These are phyloP conservation scores for Yarrowia osloensis DNA, from an alignment of 805 yeast species.

Conservation along the genomic window DNA sequence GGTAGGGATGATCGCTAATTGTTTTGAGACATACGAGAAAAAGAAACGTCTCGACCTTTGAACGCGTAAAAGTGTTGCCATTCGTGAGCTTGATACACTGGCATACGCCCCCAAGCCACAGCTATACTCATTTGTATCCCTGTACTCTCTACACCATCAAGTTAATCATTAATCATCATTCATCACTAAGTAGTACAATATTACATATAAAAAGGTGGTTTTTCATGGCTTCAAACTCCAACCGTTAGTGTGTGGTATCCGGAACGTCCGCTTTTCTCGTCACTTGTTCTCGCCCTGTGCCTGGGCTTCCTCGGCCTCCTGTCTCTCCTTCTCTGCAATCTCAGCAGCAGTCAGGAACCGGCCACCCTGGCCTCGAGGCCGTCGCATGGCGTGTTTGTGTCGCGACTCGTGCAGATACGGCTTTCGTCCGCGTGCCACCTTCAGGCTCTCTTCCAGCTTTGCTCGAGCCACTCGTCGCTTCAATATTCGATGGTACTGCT, in stretches of 20 bases:
- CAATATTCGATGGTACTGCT: slow-evolving; percentile 91
- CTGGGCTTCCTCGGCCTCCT: slow-evolving; percentile 38
- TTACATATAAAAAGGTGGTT: slow-evolving; percentile 24
- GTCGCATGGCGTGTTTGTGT: slow-evolving; percentile 98
- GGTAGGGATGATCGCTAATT: no score
- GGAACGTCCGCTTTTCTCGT: neutral
- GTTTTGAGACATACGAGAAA: neutral
- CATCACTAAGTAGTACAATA: slow-evolving; percentile 29
- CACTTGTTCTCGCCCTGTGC: slow-evolving; percentile 5
- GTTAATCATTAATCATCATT: slow-evolving; percentile 23
- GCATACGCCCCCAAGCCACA: neutral
- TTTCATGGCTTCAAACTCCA: slow-evolving; percentile 21
- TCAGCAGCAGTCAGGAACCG: slow-evolving; percentile 92
- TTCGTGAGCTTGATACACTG: no score
- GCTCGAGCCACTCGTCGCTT: slow-evolving; percentile 94
- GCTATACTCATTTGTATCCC: neutral
- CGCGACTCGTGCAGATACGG: slow-evolving; percentile 96
- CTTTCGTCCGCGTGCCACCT: slow-evolving; percentile 84
- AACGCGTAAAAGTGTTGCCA: no score
- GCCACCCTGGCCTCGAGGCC: slow-evolving; percentile 99
- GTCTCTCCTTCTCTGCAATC: slow-evolving; percentile 58
- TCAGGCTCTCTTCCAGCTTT: slow-evolving; percentile 81
- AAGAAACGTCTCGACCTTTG: neutral
- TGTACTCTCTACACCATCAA: neutral
- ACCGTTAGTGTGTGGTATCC: slow-evolving; percentile 8